Conservation (phyloP, 306 rosid genomes). For the Castanea sativa region DNA sequence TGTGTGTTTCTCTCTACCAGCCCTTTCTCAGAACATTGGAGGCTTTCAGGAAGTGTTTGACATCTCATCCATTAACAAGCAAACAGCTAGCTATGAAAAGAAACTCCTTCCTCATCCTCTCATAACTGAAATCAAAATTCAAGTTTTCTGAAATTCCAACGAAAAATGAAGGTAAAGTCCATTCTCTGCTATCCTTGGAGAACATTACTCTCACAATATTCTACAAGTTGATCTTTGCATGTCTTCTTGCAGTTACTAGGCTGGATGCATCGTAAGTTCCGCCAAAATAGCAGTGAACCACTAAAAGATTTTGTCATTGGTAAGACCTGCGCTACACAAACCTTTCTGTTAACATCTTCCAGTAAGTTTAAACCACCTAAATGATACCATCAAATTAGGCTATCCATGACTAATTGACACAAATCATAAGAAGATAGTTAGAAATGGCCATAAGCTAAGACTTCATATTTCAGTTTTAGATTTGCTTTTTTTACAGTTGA, state of each 20-base stretch:
- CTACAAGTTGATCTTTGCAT: slow-evolving; percentile 25
- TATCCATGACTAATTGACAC: background rate
- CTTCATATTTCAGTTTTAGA: background rate
- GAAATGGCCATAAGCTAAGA: background rate
- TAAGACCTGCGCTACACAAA: slow-evolving; percentile 37
- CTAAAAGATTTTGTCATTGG: slow-evolving; percentile 70
- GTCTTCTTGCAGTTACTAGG: slow-evolving; percentile 67
- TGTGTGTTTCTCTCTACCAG: slow-evolving; percentile 48
- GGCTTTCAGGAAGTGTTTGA: slow-evolving; percentile 32
- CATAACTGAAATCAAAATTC: slow-evolving; percentile 32
- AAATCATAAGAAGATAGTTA: background rate
- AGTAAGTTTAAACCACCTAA: background rate
- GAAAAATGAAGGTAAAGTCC: slow-evolving; percentile 73
- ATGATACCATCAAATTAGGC: slow-evolving; percentile 1
- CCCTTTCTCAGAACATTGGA: slow-evolving; percentile 25
- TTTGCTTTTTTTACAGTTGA: background rate
- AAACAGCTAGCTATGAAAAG: slow-evolving; percentile 24
- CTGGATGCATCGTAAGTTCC: slow-evolving; percentile 97
- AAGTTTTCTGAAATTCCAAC: slow-evolving; percentile 25
- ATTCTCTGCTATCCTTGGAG: slow-evolving; percentile 8
- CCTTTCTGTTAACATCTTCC: slow-evolving; percentile 12
- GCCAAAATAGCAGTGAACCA: slow-evolving; percentile 74
- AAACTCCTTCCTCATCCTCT: slow-evolving; percentile 21
- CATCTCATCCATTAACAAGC: slow-evolving; percentile 40
- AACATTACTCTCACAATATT: slow-evolving; percentile 5